These are phyloP conservation scores for Crinitomyces ghanaensis DNA, from an alignment of 805 yeast species.

Conservation along the genomic window DNA sequence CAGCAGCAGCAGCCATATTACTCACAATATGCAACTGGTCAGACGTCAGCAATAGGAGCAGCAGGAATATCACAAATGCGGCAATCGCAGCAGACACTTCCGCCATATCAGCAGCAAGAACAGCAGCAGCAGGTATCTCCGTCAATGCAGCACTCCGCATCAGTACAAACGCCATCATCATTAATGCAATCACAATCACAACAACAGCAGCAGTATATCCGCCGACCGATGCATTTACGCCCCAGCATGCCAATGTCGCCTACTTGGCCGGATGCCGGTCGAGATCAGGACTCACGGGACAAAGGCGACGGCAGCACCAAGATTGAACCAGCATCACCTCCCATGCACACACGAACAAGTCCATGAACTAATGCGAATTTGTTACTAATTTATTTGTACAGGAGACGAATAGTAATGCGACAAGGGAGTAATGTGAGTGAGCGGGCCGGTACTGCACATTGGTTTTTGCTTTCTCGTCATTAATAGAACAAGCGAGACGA, in stretches of 20 bases:
- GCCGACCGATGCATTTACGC: neutral
- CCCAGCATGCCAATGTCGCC: neutral
- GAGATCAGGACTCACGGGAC: neutral
- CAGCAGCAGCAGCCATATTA: too few species aligned
- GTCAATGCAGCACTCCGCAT: neutral
- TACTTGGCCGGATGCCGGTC: neutral
- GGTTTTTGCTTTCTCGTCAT: neutral
- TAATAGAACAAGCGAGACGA: neutral
- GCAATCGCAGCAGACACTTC: neutral
- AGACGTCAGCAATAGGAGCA: constrained; percentile 4
- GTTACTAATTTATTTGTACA: too few species aligned
- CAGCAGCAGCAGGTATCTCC: neutral
- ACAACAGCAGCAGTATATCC: neutral
- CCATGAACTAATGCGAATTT: too few species aligned
- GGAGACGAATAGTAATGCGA: too few species aligned
- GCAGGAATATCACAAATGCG: neutral
- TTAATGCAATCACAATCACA: neutral
- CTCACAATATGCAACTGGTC: neutral
- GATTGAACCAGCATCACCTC: too few species aligned
- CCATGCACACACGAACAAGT: too few species aligned
- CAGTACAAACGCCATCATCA: neutral
- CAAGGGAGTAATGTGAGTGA: neutral
- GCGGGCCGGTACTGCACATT: neutral
- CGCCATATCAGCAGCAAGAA: constrained; percentile 6
- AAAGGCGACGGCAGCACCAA: neutral